A percentile compares a stretch with the other conserved stretches of the same genome.
Conservation (phyloP, 306 rosid genomes). For the Sicyos baderoa region DNA sequence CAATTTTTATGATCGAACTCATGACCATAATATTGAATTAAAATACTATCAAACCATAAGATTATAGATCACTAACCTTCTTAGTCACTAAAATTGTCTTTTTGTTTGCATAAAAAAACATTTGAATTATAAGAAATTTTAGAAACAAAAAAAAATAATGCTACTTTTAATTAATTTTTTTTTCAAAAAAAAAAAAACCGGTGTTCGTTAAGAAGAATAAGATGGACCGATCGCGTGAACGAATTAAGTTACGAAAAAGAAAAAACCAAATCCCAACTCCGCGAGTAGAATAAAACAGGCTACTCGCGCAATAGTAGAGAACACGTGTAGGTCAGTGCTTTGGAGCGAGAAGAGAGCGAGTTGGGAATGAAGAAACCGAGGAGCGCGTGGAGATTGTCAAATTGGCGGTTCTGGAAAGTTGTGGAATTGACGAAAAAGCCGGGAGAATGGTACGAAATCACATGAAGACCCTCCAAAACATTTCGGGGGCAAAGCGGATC, state of each 20-base stretch:
- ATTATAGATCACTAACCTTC: no score
- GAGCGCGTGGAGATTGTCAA: not conserved
- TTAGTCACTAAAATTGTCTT: no score
- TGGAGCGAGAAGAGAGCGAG: not conserved
- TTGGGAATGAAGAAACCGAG: fast-evolving
- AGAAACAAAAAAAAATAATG: no score
- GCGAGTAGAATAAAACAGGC: not conserved
- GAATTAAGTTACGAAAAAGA: not conserved
- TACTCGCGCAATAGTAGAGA: not conserved
- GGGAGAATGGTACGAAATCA: constrained; percentile 10
- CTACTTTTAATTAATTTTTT: no score
- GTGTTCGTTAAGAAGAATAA: not conserved
- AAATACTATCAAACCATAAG: no score
- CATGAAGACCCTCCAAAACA: constrained; percentile 2
- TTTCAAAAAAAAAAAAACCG: no score
- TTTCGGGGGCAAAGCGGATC: constrained; percentile 14
- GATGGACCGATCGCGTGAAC: constrained; percentile 14
- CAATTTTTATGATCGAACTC: no score
- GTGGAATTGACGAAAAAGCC: constrained; percentile 19
- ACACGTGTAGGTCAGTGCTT: not conserved
- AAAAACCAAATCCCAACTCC: not conserved
- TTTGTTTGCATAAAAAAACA: no score
- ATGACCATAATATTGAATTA: no score
- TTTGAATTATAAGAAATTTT: no score
- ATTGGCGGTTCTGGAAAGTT: not conserved